phyloP scores from a whole-genome alignment of 2,329 filamentous ascomycete genomes.

The Beauveria brongniartii region DNA sequence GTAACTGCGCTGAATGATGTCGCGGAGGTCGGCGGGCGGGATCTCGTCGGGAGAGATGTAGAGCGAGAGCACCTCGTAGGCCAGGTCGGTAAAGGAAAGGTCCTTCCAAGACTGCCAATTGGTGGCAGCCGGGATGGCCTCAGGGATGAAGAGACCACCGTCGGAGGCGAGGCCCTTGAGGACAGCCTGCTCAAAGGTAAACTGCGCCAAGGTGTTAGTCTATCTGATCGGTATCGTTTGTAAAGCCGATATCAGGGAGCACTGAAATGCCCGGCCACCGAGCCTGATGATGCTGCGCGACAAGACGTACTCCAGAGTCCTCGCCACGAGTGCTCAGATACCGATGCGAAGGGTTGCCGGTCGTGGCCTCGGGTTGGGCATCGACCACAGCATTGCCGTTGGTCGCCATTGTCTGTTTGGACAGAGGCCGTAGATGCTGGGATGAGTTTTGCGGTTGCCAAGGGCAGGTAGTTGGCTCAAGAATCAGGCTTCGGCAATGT shows the following conservation, averaged over 20 bases:
- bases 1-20: slow-evolving; percentile 79
- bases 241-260: too few species aligned
- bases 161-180: slow-evolving; percentile 82
- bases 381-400: slow-evolving; percentile 26
- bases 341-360: slow-evolving; percentile 38
- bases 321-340: slow-evolving; percentile 45
- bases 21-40: slow-evolving; percentile 67
- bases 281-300: not conserved
- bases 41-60: slow-evolving; percentile 85
- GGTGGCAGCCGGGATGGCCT: slow-evolving; percentile 55
- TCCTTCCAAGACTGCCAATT: slow-evolving; percentile 67
- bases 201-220: slow-evolving; percentile 34
- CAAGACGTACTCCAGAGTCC: slow-evolving; percentile 37
- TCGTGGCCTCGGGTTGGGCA: slow-evolving; percentile 23
- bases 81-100: slow-evolving; percentile 72
- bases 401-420: slow-evolving; percentile 30
- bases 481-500: not conserved
- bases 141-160: slow-evolving; percentile 82
- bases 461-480: not conserved
- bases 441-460: not conserved
- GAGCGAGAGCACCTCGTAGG: slow-evolving; percentile 75
- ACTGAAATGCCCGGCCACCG: too few species aligned
- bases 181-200: slow-evolving; percentile 87
- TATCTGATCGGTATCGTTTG: too few species aligned
- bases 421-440: not conserved